Evolutionary conservation across 352 stramenopile species (phyloP).

Genomic region (Salisapilia sapeloensis): DNA sequence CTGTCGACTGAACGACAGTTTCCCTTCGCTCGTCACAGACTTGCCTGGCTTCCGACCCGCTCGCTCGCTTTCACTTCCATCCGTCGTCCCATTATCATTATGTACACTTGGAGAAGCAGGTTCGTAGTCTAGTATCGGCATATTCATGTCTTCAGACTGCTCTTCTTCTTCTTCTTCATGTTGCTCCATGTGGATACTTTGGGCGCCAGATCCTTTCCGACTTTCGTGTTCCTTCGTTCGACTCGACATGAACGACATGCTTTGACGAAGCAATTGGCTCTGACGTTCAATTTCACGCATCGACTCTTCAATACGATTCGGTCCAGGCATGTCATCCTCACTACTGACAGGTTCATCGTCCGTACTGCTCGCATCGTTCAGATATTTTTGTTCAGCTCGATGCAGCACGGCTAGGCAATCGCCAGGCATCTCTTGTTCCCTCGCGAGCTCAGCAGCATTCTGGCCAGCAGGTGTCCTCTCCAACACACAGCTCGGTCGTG

Average conservation of each 20-base stretch:
- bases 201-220: not conserved
- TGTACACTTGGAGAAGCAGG: too few species aligned
- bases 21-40: too few species aligned
- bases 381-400: conserved; percentile 47
- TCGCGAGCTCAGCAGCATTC: conserved; percentile 44
- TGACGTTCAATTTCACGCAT: conserved; percentile 65
- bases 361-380: conserved; percentile 29
- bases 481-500: conserved; percentile 43
- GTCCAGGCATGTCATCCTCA: not conserved
- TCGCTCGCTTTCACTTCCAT: too few species aligned
- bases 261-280: conserved; percentile 58
- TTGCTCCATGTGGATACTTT: too few species aligned
- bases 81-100: too few species aligned
- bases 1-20: too few species aligned
- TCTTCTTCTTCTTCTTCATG: too few species aligned
- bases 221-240: not conserved
- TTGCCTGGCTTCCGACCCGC: too few species aligned
- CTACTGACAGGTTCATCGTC: too few species aligned
- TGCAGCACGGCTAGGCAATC: conserved; percentile 42
- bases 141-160: too few species aligned
- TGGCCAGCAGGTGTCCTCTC: conserved; percentile 57
- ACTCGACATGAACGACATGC: conserved; percentile 11
- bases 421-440: conserved; percentile 25
- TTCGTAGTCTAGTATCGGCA: too few species aligned
- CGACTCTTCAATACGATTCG: conserved; percentile 44